Base-by-base conservation (phyloP, 2,329 filamentous ascomycete genomes). In the Penicillium sp. region DNA sequence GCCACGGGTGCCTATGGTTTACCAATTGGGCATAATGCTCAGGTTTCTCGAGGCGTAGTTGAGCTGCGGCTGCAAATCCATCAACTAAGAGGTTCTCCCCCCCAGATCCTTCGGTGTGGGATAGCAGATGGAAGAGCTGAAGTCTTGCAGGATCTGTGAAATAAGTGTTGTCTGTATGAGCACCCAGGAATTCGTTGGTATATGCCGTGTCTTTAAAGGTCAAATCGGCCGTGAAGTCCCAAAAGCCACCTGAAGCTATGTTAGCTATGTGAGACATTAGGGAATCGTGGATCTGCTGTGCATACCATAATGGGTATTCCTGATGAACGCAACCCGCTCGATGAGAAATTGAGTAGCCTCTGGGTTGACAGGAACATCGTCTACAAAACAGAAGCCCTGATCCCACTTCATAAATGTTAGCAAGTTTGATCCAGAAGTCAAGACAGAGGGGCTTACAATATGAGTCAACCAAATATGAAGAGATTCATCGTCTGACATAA, bases 131-230 rank as follows among this genome's bases (percentile, higher is more conserved):
- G 74, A 99, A 95, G 27, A 94, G 87, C 73, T 99, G 94, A 34
- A 99, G 82, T 10, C 93, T 91, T 2, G 90, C 87, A 0, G 94
- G 93, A 61, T 97, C 93, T 23, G 86, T 92, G 76, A 97, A 97
- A 75, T 99, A 97, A 1, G 93, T 96, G 7, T 86, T 97, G 76
- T 99, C 94, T 1, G 93, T 97, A 74, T 99, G 94, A 0, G 90
- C 88, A 21, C 86, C 85, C 3, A 99, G 83, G 1, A 87, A 87
- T 50, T 94, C 81, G 66, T 89, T 91, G 2, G 93, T 97, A 77
- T 97, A 99, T 4, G 92, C 92, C 2, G 90, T 95, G 69, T 96
- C 92, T 63, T 92, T 92, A 69, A 88, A 88, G 29, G 91, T 88
- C 25, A 97, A 83, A 73, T 97, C 90, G 5, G 92, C 89, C 0